phyloP scores from a whole-genome alignment of 805 yeast species.

The Monosporozyma unispora region DNA sequence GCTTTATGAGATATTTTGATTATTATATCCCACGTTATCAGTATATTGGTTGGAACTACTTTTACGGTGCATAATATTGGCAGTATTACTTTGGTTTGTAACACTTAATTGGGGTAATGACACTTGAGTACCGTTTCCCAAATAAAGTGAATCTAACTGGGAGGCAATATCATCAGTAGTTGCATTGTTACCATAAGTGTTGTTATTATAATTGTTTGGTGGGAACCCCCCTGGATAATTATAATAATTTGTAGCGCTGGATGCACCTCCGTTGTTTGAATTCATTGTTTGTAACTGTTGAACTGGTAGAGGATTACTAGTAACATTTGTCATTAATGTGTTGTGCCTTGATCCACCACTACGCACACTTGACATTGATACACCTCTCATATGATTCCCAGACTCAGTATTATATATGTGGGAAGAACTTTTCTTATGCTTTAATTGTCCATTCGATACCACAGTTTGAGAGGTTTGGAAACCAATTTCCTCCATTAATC shows the following conservation, averaged over 20 bases:
- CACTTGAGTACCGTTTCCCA: conserved; percentile 24
- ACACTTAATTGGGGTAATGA: conserved; percentile 27
- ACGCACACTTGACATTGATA: conserved; percentile 26
- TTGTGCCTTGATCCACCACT: conserved; percentile 26
- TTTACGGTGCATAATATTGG: conserved; percentile 1
- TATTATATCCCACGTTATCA: not conserved
- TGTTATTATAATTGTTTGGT: conserved; percentile 10
- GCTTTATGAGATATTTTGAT: too few relatives aligned
- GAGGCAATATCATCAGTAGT: conserved; percentile 21
- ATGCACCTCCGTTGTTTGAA: conserved; percentile 3
- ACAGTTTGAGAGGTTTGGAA: conserved; percentile 26
- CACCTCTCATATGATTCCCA: conserved; percentile 21
- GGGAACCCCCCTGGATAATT: conserved; percentile 30
- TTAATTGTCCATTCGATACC: conserved; percentile 7
- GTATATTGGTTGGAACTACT: not conserved
- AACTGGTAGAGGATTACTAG: not conserved
- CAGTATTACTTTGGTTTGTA: conserved; percentile 15
- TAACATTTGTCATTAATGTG: conserved; percentile 5
- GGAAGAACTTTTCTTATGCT: conserved; percentile 21
- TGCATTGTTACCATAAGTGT: not conserved
- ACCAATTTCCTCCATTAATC: conserved; percentile 89
- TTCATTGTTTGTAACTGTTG: not conserved
- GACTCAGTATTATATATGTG: conserved; percentile 19
- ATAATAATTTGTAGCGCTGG: conserved; percentile 12
- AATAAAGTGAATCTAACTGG: conserved; percentile 23